Percentiles rank a stretch among this genome's conserved stretches.
Conservation (phyloP, 257 asterid genomes). For the Lycium ferocissimum region DNA sequence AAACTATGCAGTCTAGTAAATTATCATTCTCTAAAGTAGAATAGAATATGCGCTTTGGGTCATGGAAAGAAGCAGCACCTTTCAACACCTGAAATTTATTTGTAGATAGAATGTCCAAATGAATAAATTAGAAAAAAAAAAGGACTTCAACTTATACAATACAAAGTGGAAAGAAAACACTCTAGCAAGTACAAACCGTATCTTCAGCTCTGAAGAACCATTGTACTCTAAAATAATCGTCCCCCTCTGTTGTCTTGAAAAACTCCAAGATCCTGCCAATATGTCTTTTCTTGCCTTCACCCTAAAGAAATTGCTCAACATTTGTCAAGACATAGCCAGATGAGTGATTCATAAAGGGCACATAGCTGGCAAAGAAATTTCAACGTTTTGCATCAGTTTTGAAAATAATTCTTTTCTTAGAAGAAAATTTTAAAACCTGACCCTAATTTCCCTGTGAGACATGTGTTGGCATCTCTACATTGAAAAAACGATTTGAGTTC, state of each 20-base stretch:
- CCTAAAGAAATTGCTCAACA: slow-evolving; percentile 86
- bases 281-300: slow-evolving; percentile 74
- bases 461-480: not conserved
- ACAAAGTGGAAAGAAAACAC: slow-evolving; percentile 20
- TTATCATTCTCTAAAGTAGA: slow-evolving; percentile 81
- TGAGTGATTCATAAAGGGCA: slow-evolving; percentile 53
- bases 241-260: slow-evolving; percentile 72
- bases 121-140: slow-evolving; percentile 6
- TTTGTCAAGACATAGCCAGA: slow-evolving; percentile 61
- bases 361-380: slow-evolving; percentile 44
- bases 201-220: slow-evolving; percentile 96
- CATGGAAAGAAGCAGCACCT: slow-evolving; percentile 62
- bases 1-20: slow-evolving; percentile 78
- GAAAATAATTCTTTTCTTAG: slow-evolving; percentile 14
- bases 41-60: slow-evolving; percentile 81
- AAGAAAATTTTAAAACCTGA: slow-evolving; percentile 26
- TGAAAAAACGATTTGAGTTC: not conserved
- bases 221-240: slow-evolving; percentile 87
- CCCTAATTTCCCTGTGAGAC: not conserved
- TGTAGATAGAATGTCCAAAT: slow-evolving; percentile 21
- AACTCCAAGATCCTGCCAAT: slow-evolving; percentile 86
- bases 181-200: slow-evolving; percentile 63
- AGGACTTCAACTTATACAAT: slow-evolving; percentile 18
- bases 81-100: slow-evolving; percentile 64
- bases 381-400: slow-evolving; percentile 36